A percentile compares a stretch with the other conserved stretches of the same genome.
Evolutionary conservation across 352 stramenopile species (phyloP).

Genomic region (Saprolegnia parasitica): DNA sequence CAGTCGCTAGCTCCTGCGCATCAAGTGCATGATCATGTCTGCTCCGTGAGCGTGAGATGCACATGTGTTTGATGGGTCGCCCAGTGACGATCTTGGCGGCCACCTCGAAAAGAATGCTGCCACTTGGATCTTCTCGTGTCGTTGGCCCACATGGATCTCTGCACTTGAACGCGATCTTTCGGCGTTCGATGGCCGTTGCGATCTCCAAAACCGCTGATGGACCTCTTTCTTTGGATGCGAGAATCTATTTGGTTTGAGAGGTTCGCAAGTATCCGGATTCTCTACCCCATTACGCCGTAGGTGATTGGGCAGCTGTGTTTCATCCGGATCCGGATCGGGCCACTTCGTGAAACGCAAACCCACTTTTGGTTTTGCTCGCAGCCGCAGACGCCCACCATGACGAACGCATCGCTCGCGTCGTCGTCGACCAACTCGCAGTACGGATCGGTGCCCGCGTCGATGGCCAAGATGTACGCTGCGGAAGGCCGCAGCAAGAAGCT

Average conservation of each 20-base stretch:
- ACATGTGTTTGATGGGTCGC: too few relatives aligned
- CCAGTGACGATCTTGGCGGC: too few relatives aligned
- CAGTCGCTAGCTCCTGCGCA: too few relatives aligned
- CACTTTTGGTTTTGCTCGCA: conserved; percentile 12
- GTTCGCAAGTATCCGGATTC: background rate
- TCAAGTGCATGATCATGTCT: too few relatives aligned
- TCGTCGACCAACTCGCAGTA: background rate
- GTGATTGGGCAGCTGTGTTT: background rate
- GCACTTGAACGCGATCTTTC: too few relatives aligned
- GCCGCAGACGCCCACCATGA: conserved; percentile 8
- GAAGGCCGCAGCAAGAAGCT: background rate
- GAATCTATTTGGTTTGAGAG: background rate
- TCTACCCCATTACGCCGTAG: background rate
- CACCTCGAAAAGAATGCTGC: too few relatives aligned
- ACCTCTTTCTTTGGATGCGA: too few relatives aligned
- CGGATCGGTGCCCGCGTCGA: conserved; percentile 4
- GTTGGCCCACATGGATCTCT: too few relatives aligned
- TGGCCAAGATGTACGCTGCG: background rate
- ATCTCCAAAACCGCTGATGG: too few relatives aligned
- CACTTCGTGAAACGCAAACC: background rate
- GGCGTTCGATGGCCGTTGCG: too few relatives aligned
- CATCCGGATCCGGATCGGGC: background rate
- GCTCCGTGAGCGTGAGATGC: too few relatives aligned
- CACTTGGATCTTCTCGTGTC: too few relatives aligned
- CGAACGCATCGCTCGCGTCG: background rate